These are phyloP conservation scores for Lagerstroemia fauriei DNA, from an alignment of 441 rosid species.

Conservation along the genomic window DNA sequence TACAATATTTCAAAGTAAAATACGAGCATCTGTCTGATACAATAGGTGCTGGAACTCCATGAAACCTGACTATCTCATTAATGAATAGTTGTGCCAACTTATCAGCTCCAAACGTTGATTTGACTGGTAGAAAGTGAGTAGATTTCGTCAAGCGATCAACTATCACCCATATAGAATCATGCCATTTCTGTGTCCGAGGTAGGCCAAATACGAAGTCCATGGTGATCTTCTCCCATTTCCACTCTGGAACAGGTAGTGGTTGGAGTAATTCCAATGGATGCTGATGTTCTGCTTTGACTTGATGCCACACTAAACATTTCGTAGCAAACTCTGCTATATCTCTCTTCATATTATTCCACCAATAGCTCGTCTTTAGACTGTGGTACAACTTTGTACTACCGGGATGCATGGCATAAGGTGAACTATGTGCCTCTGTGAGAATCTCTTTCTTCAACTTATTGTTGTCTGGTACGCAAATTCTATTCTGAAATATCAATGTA, in stretches of 20 bases:
- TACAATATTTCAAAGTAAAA: not conserved
- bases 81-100: not conserved
- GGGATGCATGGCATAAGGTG: not conserved
- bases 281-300: not conserved
- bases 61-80: not conserved
- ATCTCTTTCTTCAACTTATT: not conserved
- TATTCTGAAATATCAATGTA: not conserved
- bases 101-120: not conserved
- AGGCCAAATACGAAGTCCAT: not conserved
- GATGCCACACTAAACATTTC: not conserved
- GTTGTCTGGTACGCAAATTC: not conserved
- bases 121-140: not conserved
- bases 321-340: not conserved
- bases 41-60: not conserved
- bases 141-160: not conserved
- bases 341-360: not conserved
- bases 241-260: not conserved
- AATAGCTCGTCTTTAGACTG: not conserved
- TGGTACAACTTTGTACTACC: not conserved
- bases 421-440: not conserved
- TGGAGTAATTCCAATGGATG: too few relatives aligned
- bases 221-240: not conserved
- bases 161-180: not conserved
- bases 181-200: not conserved
- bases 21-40: not conserved